Base-by-base conservation (phyloP, 345 rosid genomes). In the Ceriops tagal region DNA sequence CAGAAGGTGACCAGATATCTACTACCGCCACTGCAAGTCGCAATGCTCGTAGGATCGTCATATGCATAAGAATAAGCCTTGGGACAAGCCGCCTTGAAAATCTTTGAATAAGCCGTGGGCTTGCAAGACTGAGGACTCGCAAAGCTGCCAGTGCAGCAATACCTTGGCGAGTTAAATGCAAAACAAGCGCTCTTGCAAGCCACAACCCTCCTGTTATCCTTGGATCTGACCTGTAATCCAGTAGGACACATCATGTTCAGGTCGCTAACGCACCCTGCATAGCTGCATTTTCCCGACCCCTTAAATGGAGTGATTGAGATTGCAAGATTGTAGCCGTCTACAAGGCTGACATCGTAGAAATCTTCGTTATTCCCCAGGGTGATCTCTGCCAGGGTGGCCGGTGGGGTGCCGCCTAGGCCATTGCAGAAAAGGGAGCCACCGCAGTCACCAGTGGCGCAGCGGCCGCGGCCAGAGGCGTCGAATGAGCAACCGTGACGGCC, bases 111-210 rank as follows among this genome's bases (percentile, higher is more conserved):
- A 0, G 93, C 91, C 0, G 99, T 92, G 5, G 98, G 99, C 73
- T 92, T 90, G 78, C 99, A 92, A 0, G 98, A 43, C 57, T 81
- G 82, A 0, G 98, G 97, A 60, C 62, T 85, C 49, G 96, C 96
- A 26, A 78, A 95, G 53, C 67, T 82, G 18, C 98, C 99, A 1
- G 99, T 95, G 34, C 99, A 92, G 78, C 98, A 95, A 56, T 92
- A 92, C 56, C 89, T 85, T 0, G 97, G 96, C 1, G 99, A 88
- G 69, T 92, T 95, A 64, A 92, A 95, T 0, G 99, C 96, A 34
- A 68, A 88, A 62, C 99, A 92, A 1, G 99, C 98, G 52, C 99
- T 92, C 74, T 90, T 95, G 61, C 99, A 95, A 15, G 99, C 98
- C 62, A 95, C 81, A 4, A 95, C 93, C 18, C 78, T 71, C 62